A percentile compares a stretch with the other conserved stretches of the same genome.
These are phyloP conservation scores for Fusarium mexicanum DNA, from an alignment of 2,329 filamentous ascomycete genomes.

Conservation along the genomic window DNA sequence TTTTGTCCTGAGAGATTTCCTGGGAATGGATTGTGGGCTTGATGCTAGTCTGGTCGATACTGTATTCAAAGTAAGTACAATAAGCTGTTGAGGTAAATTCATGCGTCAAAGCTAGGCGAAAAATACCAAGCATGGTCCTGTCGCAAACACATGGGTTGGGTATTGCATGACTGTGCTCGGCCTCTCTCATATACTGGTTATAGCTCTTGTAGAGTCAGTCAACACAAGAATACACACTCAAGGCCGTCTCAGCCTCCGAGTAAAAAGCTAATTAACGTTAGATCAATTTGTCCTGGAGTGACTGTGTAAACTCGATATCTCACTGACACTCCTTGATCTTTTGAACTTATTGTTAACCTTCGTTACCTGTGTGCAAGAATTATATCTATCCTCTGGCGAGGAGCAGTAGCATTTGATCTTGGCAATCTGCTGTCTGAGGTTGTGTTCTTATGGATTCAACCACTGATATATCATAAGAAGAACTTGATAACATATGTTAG, in stretches of 20 bases:
- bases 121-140: background rate
- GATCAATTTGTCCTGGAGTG: too few relatives aligned
- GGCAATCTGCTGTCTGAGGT: fast-evolving
- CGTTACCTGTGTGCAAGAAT: background rate
- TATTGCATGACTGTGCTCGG: background rate
- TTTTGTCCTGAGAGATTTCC: background rate
- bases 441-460: too few relatives aligned
- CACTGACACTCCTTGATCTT: fast-evolving
- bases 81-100: background rate
- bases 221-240: conserved; percentile 7
- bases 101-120: background rate
- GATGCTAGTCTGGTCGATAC: background rate
- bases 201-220: background rate
- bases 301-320: background rate
- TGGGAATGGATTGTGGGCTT: background rate
- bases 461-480: background rate
- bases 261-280: too few relatives aligned
- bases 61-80: too few relatives aligned
- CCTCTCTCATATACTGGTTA: fast-evolving
- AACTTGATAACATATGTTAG: background rate
- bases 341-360: background rate
- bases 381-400: fast-evolving
- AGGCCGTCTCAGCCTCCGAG: conserved; percentile 33
- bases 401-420: fast-evolving
- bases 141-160: background rate